Conservation (phyloP, 768 basidiomycete species). For the Russula foetens region DNA sequence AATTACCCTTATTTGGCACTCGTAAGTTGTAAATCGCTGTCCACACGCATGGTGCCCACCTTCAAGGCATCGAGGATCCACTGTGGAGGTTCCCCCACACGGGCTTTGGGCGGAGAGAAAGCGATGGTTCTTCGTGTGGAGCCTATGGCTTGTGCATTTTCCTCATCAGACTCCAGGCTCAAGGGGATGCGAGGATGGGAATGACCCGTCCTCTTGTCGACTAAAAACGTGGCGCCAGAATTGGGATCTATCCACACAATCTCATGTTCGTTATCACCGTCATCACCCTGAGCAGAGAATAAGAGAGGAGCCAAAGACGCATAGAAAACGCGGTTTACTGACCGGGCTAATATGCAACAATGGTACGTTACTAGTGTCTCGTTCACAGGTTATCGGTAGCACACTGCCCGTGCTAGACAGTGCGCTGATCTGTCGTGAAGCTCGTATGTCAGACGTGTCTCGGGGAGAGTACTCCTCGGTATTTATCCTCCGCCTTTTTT, state of each 20-base stretch:
- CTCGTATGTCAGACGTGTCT: background rate
- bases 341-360: background rate
- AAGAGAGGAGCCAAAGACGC: background rate
- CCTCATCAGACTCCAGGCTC: conserved; percentile 2
- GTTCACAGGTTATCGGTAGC: background rate
- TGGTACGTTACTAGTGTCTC: background rate
- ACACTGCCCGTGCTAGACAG: background rate
- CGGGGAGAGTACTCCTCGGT: background rate
- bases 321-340: background rate
- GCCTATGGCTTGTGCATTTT: conserved; percentile 17
- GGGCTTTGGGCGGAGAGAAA: background rate
- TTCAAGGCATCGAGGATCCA: conserved; percentile 60
- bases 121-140: conserved; percentile 20
- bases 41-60: conserved; percentile 29
- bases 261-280: no score
- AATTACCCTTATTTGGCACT: conserved; percentile 38
- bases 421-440: background rate
- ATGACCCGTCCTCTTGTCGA: conserved; percentile 65
- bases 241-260: conserved; percentile 56
- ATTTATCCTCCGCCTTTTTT: conserved; percentile 43
- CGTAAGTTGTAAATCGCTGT: background rate
- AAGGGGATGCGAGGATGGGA: conserved; percentile 36
- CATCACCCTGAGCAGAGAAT: background rate
- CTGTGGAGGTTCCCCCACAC: conserved; percentile 34
- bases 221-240: conserved; percentile 48